phyloP scores from a whole-genome alignment of 2,329 filamentous ascomycete species.

The Tolypocladium pustulatum region DNA sequence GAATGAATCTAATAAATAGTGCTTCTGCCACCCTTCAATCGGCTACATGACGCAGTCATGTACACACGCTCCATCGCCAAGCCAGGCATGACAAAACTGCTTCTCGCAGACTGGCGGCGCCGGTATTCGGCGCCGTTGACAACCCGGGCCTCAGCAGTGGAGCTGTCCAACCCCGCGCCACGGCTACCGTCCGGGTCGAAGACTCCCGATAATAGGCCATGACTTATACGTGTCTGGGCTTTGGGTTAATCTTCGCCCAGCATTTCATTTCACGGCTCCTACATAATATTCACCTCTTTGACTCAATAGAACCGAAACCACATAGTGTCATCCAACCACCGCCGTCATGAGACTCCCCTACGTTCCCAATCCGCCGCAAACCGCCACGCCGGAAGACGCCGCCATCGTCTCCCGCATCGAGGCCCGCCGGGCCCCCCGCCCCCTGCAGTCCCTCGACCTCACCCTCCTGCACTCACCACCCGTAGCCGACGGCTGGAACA shows the following conservation, averaged over 20 bases:
- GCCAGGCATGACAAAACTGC: not conserved
- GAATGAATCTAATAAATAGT: not conserved
- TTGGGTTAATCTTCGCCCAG: not conserved
- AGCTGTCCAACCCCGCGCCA: not conserved
- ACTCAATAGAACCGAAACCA: not conserved
- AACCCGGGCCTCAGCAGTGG: not conserved
- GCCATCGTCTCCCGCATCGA: conserved; percentile 54
- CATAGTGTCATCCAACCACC: not conserved
- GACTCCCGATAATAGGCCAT: not conserved
- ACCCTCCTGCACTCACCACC: conserved; percentile 64
- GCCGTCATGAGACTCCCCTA: conserved; percentile 56
- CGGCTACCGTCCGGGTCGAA: not conserved
- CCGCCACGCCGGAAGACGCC: conserved; percentile 32
- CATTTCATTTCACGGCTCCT: not conserved
- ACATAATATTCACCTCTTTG: not conserved
- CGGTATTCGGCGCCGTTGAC: not conserved
- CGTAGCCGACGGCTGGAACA: conserved; percentile 68
- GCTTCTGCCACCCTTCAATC: not conserved
- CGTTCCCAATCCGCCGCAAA: conserved; percentile 39
- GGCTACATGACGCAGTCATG: not conserved
- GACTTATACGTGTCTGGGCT: not conserved
- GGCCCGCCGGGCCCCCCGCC: conserved; percentile 56
- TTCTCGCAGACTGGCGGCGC: not conserved
- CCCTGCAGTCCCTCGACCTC: conserved; percentile 65
- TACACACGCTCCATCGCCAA: not conserved